A percentile compares a stretch with the other conserved stretches of the same genome.
phyloP scores from a whole-genome alignment of 306 rosid species.

The Ormosia semicastrata region DNA sequence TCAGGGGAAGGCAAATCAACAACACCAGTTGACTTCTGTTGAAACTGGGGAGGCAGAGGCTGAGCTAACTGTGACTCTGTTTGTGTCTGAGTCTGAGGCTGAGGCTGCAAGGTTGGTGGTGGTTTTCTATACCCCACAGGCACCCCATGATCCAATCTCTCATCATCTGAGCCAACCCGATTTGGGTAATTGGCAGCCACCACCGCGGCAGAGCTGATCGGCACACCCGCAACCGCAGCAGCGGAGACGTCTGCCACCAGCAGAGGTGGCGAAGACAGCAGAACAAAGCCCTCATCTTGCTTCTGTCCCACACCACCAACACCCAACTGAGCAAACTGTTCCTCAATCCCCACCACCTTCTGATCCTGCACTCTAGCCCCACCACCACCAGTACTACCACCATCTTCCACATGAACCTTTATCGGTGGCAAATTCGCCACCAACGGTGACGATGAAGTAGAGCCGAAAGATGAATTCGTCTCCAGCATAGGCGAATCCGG shows the following conservation, averaged over 20 bases:
- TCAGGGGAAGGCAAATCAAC: conserved; percentile 70
- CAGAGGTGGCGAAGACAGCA: conserved; percentile 56
- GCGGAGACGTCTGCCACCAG: too few relatives aligned
- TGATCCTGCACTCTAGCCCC: conserved; percentile 57
- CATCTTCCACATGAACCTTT: conserved; percentile 60
- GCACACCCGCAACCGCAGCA: conserved; percentile 19
- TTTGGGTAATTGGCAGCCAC: conserved; percentile 37
- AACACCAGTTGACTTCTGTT: conserved; percentile 48
- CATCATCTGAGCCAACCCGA: conserved; percentile 63
- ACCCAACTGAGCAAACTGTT: conserved; percentile 66
- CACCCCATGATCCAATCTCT: conserved; percentile 70
- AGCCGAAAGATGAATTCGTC: conserved; percentile 78
- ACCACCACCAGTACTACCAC: conserved; percentile 29
- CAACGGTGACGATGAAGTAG: conserved; percentile 72
- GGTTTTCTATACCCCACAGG: conserved; percentile 45
- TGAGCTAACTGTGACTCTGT: not conserved
- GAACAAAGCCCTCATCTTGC: conserved; percentile 53
- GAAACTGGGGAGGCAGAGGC: conserved; percentile 44
- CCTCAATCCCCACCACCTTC: conserved; percentile 64
- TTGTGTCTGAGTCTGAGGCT: not conserved
- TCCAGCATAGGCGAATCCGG: conserved; percentile 78
- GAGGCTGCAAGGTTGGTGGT: conserved; percentile 31
- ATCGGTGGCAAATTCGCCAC: conserved; percentile 66
- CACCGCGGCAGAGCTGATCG: conserved; percentile 28
- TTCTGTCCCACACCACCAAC: conserved; percentile 35